A percentile compares a stretch with the other conserved stretches of the same genome.
Conservation (phyloP, 1,284 basidiomycete species). For the Sparassis latifolia region DNA sequence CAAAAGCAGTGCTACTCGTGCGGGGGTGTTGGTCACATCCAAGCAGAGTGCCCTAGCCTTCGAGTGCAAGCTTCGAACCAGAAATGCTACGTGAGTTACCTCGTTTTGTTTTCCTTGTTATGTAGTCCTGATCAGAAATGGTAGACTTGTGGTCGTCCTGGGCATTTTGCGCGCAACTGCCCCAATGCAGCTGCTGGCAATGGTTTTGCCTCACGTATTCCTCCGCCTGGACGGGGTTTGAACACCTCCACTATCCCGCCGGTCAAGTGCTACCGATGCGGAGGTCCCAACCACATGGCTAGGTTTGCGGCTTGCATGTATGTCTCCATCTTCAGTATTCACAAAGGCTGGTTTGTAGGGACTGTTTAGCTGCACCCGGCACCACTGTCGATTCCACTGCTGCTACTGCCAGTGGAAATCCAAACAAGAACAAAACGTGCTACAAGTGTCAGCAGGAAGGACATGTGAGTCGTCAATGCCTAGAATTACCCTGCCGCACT, state of each 20-base stretch:
- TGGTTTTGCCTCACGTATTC: slow-evolving; percentile 56
- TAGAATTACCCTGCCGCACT: not conserved
- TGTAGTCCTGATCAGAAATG: not conserved
- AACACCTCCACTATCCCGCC: slow-evolving; percentile 74
- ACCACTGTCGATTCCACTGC: slow-evolving; percentile 40
- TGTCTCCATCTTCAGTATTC: not conserved
- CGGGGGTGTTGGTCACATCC: slow-evolving; percentile 70
- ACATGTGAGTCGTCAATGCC: slow-evolving; percentile 48
- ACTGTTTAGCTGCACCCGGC: slow-evolving; percentile 71
- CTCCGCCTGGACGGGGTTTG: slow-evolving; percentile 65
- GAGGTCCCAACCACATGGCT: slow-evolving; percentile 78
- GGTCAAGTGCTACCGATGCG: slow-evolving; percentile 79
- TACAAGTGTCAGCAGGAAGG: slow-evolving; percentile 84
- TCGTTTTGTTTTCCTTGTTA: slow-evolving; percentile 10
- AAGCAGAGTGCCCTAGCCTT: slow-evolving; percentile 82
- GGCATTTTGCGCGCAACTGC: slow-evolving; percentile 75
- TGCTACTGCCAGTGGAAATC: slow-evolving; percentile 21
- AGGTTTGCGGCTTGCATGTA: slow-evolving; percentile 34
- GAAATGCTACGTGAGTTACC: slow-evolving; percentile 76
- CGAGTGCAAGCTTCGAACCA: slow-evolving; percentile 57
- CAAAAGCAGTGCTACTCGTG: slow-evolving; percentile 81
- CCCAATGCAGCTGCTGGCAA: slow-evolving; percentile 41
- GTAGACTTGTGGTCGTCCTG: slow-evolving; percentile 73
- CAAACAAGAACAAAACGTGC: slow-evolving; percentile 70
- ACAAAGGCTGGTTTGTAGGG: slow-evolving; percentile 34